Conservation (phyloP, 257 asterid genomes). For the Orobanche coerulescens region DNA sequence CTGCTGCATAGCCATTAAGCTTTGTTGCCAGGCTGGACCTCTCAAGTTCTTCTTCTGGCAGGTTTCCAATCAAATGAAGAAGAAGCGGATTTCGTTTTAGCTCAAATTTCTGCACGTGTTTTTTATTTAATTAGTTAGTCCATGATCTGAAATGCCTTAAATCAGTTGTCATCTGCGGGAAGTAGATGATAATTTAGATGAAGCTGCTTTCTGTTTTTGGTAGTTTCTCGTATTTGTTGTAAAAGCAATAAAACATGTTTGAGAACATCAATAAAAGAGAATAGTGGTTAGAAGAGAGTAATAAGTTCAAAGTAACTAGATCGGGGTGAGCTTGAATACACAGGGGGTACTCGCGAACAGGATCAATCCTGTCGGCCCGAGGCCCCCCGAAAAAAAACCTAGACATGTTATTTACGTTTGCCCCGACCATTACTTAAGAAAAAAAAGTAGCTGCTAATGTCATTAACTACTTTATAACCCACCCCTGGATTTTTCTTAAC, state of each 20-base stretch:
- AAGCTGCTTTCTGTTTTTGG: background rate
- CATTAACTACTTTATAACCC: no score
- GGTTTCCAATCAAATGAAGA: constrained; percentile 82
- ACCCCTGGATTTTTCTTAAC: no score
- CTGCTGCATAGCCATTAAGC: constrained; percentile 86
- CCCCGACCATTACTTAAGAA: no score
- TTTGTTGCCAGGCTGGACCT: constrained; percentile 67
- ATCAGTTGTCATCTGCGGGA: background rate
- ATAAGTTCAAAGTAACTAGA: background rate
- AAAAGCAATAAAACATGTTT: constrained; percentile 19
- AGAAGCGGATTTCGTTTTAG: constrained; percentile 77
- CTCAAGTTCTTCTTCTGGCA: constrained; percentile 82
- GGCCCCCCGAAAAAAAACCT: no score
- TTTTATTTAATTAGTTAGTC: no score
- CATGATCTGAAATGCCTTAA: background rate
- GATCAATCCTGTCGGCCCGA: no score
- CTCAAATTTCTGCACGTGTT: constrained; percentile 79
- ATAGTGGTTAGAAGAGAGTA: background rate
- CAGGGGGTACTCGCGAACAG: no score
- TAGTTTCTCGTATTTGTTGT: background rate
- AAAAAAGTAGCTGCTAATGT: no score
- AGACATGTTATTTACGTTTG: background rate
- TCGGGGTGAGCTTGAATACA: no score
- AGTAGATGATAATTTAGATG: background rate
- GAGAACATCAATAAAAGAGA: background rate